Evolutionary conservation across 306 rosid species (phyloP), one percentile per base, ranked within the genome.

Genomic region (Arachis stenosperma): DNA sequence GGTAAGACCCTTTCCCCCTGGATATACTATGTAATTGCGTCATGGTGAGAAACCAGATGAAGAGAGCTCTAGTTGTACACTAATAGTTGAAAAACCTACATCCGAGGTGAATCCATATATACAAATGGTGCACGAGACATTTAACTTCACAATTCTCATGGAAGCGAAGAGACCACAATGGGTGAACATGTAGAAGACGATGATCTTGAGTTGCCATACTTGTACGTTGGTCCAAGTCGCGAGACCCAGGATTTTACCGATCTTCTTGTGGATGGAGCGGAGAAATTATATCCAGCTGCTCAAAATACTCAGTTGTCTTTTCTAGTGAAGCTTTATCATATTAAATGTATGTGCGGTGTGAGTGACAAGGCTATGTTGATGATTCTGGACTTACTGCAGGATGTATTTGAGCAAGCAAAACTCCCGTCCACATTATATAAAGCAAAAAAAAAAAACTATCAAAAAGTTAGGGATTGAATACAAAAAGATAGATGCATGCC

Each of bases 351-450:
- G 27, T 22, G 27, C 27, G 27, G 27, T 22, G 27, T 22, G 27
- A 22, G 27, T 22, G 27, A 22, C 27, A 22, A 22, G 1, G 27
- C 27, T 22, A 22, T 22, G 27, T 22, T 1, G 27, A 22, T 22
- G 27, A 22, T 22, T 22, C 27, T 22, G 27, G 27, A 22, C 27
- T 33, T 72, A 17, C 4, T 72, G 48, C 14, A 36, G 8, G 77
- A 72, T 22, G 69, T 60, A 6, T 61, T 60, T 27, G 61, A n/a
- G 22, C 8, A 60, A 61, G 76, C 59, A 22, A 22, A n/a, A 33
- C 13, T 71, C n/a, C 48, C 15, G 0, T 0, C 55, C 3, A 44
- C 39, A 0, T 2, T 2, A 15, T 47, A 72, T 15, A 44, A 72
- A 17, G 68, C 76, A 0, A 46, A 30, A 3, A 72, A 47, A 30